phyloP scores from a whole-genome alignment of 768 basidiomycete genomes.

The Lentinula detonsa region DNA sequence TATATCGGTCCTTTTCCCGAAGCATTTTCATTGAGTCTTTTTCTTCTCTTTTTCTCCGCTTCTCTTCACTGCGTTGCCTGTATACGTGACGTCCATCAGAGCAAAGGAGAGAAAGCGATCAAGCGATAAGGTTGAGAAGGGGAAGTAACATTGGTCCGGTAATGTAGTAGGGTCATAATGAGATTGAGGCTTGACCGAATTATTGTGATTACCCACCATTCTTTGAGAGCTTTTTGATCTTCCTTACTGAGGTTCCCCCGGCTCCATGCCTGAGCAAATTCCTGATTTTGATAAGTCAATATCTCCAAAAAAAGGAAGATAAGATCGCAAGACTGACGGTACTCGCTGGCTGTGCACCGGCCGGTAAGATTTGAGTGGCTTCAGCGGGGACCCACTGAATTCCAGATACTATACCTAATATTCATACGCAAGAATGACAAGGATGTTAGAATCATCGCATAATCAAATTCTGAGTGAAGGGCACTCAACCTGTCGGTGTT shows the following conservation, averaged over 20 bases:
- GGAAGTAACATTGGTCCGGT: background rate
- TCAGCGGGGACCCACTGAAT: constrained; percentile 41
- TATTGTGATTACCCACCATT: constrained; percentile 31
- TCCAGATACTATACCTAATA: constrained; percentile 56
- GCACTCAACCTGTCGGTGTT: constrained; percentile 33
- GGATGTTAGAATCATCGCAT: background rate
- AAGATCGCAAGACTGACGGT: constrained; percentile 29
- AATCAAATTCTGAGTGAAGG: background rate
- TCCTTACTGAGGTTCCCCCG: constrained; percentile 33
- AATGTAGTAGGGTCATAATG: background rate
- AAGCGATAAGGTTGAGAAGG: background rate
- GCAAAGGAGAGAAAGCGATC: background rate
- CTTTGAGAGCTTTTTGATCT: constrained; percentile 34
- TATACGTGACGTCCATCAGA: background rate
- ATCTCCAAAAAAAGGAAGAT: background rate
- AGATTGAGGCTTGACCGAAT: background rate
- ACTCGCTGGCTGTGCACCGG: constrained; percentile 54
- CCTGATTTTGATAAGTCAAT: constrained; percentile 30
- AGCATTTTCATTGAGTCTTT: constrained; percentile 37
- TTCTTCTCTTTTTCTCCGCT: constrained; percentile 38
- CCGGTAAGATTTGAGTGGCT: constrained; percentile 37
- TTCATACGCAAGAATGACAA: too few relatives aligned
- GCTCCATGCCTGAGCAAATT: constrained; percentile 54
- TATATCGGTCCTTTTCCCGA: constrained; percentile 45
- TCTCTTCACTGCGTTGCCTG: constrained; percentile 45